Conservation (phyloP, 73 alveolate species). For the Paramecium tetraurelia region DNA sequence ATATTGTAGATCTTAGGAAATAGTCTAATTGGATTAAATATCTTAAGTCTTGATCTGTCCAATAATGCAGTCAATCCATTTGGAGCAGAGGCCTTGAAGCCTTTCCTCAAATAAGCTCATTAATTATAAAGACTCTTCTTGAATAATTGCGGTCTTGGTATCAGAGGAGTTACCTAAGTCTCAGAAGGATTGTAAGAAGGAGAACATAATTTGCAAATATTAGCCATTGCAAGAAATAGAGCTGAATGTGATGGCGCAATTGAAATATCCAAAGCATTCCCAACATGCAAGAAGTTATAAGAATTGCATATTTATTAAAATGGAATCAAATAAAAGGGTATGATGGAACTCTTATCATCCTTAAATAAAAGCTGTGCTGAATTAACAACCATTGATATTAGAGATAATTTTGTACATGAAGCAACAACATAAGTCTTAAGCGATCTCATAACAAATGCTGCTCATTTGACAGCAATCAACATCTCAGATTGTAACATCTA, state of each 20-base stretch:
- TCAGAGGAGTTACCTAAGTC: constrained; percentile 44
- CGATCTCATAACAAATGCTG: neutral
- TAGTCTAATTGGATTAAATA: constrained; percentile 48
- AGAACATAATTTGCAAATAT: constrained; percentile 22
- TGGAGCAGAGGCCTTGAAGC: constrained; percentile 63
- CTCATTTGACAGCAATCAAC: constrained; percentile 9
- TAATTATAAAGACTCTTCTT: constrained; percentile 8
- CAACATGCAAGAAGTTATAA: constrained; percentile 21
- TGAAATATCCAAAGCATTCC: constrained; percentile 54
- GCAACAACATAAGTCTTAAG: constrained; percentile 45
- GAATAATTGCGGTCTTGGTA: constrained; percentile 62
- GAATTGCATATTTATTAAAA: constrained; percentile 57
- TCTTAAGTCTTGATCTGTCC: constrained; percentile 49
- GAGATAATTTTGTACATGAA: constrained; percentile 59
- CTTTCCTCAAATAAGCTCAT: constrained; percentile 58
- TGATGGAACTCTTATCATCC: constrained; percentile 26
- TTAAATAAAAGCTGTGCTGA: constrained; percentile 22
- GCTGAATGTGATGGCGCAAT: constrained; percentile 62
- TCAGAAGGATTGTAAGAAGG: constrained; percentile 57
- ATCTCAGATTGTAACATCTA: constrained; percentile 59
- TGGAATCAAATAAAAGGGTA: constrained; percentile 59
- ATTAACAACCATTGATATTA: constrained; percentile 29
- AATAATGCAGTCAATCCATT: constrained; percentile 65
- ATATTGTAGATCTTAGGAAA: constrained; percentile 33
- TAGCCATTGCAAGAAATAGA: constrained; percentile 63